Percentiles rank a stretch among this genome's conserved stretches.
These are phyloP conservation scores for Adenanthera pavonina DNA, from an alignment of 306 rosid species.

Conservation along the genomic window DNA sequence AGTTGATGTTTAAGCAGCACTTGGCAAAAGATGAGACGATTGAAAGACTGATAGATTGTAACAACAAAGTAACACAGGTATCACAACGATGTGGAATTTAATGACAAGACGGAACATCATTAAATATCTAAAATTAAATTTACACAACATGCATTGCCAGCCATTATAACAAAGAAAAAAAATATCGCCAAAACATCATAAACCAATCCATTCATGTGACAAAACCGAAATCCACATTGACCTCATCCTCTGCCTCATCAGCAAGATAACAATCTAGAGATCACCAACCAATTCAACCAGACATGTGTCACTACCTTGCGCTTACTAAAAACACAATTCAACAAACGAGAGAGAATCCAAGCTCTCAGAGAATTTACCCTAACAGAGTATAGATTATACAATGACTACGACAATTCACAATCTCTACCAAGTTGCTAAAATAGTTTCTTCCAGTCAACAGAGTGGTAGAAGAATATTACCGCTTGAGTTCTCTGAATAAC, in stretches of 20 bases:
- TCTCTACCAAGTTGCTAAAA: background rate
- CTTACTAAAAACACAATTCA: constrained; percentile 4
- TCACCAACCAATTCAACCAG: constrained; percentile 9
- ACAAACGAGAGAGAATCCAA: background rate
- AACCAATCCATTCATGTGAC: background rate
- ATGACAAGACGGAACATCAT: background rate
- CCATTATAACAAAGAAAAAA: background rate
- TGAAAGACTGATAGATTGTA: background rate
- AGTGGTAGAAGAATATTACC: constrained; percentile 39
- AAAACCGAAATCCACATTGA: background rate
- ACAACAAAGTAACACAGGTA: background rate
- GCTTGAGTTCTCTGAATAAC: constrained; percentile 71
- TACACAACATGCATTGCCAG: background rate
- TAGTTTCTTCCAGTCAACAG: background rate
- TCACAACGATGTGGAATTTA: background rate
- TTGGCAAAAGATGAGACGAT: background rate
- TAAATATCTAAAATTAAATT: background rate
- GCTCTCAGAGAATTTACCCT: background rate
- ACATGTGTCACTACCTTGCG: background rate
- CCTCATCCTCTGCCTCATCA: background rate
- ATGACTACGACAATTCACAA: background rate
- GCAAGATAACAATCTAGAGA: constrained; percentile 1
- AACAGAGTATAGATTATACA: background rate
- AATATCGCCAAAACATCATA: constrained; percentile 28
- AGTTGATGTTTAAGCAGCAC: background rate